phyloP scores from a whole-genome alignment of 208 protist genomes.

The Jaenimonas drosophilae region DNA sequence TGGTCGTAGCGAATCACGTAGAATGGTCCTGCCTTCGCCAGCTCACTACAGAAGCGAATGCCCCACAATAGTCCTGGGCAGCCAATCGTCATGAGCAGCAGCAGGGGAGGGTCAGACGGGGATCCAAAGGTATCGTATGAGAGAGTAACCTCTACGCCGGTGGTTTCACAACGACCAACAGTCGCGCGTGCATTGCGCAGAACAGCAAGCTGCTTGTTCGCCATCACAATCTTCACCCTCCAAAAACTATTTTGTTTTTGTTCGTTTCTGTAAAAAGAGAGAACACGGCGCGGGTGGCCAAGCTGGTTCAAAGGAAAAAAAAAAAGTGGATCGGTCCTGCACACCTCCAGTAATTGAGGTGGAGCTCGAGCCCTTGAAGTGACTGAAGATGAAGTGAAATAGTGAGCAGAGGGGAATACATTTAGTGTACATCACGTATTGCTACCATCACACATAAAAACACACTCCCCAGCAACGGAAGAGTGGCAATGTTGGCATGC shows the following conservation, averaged over 20 bases:
- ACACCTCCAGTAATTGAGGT: neutral
- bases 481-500: no score
- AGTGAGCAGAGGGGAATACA: neutral
- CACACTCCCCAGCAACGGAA: no score
- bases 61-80: constrained; percentile 49
- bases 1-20: constrained; percentile 73
- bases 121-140: neutral
- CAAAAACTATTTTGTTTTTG: constrained; percentile 4
- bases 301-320: neutral
- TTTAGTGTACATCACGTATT: neutral
- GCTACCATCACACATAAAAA: no score
- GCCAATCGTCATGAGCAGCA: constrained; percentile 56
- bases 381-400: neutral
- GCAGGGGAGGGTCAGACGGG: constrained; percentile 9
- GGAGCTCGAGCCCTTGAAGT: no score
- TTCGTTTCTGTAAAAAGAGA: neutral
- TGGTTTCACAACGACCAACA: neutral
- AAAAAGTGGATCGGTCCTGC: neutral
- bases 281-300: neutral
- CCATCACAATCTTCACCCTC: neutral
- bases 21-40: constrained; percentile 21
- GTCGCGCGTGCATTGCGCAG: neutral
- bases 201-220: neutral
- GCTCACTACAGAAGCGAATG: constrained; percentile 25
- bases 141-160: neutral